phyloP scores from a whole-genome alignment of 2,329 filamentous ascomycete genomes.

The Albophoma yamanashiensis region DNA sequence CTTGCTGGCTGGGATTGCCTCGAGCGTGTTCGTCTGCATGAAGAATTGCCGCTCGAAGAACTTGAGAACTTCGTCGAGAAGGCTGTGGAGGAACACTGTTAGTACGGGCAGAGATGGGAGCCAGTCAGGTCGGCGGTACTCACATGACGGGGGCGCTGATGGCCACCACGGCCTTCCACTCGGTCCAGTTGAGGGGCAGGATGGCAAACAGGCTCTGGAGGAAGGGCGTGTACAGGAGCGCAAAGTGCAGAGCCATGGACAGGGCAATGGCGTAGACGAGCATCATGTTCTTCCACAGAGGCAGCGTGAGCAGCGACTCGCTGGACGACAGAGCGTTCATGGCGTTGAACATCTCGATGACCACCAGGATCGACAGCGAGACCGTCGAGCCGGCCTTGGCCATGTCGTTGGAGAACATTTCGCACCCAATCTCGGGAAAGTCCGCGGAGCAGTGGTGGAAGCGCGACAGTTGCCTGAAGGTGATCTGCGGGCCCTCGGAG shows the following conservation, averaged over 20 bases:
- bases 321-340: slow-evolving; percentile 96
- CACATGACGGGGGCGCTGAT: slow-evolving; percentile 91
- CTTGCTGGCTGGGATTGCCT: slow-evolving; percentile 26
- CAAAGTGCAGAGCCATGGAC: slow-evolving; percentile 92
- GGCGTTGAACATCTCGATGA: slow-evolving; percentile 99
- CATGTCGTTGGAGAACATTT: slow-evolving; percentile 81
- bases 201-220: slow-evolving; percentile 86
- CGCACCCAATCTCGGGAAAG: slow-evolving; percentile 83
- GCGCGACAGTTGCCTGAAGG: slow-evolving; percentile 77
- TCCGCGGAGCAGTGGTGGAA: slow-evolving; percentile 86
- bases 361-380: slow-evolving; percentile 82
- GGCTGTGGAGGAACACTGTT: slow-evolving; percentile 29
- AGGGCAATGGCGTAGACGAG: slow-evolving; percentile 88
- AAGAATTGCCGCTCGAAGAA: slow-evolving; percentile 60
- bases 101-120: slow-evolving; percentile 6
- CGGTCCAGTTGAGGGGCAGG: slow-evolving; percentile 68
- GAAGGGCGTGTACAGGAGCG: slow-evolving; percentile 82
- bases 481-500: slow-evolving; percentile 78
- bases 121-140: slow-evolving; percentile 27
- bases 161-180: slow-evolving; percentile 84
- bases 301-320: slow-evolving; percentile 85
- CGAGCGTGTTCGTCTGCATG: slow-evolving; percentile 35
- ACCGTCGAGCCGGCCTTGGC: slow-evolving; percentile 87
- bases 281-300: slow-evolving; percentile 98
- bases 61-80: slow-evolving; percentile 81